phyloP scores from a whole-genome alignment of 2,329 filamentous ascomycete genomes.

The Seiridium cupressi region DNA sequence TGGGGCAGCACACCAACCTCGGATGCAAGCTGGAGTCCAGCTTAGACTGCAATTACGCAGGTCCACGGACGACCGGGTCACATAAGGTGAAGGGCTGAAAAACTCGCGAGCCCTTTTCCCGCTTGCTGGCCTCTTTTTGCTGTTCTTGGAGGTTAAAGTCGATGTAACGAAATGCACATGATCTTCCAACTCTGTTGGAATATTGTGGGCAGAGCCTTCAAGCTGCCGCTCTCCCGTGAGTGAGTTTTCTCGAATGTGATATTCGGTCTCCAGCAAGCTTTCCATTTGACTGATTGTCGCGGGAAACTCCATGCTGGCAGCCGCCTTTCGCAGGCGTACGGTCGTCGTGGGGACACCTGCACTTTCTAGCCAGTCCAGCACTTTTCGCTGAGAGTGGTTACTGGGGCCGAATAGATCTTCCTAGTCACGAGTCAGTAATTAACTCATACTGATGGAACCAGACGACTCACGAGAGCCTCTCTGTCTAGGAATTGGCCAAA shows the following conservation, averaged over 20 bases:
- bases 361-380: not conserved
- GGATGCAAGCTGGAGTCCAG: not conserved
- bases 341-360: not conserved
- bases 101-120: not conserved
- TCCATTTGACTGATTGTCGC: not conserved
- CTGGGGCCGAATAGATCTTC: not conserved
- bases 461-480: not conserved
- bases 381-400: not conserved
- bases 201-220: not conserved
- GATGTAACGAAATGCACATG: not conserved
- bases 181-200: not conserved
- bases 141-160: not conserved
- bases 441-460: not conserved
- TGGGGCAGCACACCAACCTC: not conserved
- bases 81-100: not conserved
- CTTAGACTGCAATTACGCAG: not conserved
- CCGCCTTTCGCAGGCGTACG: not conserved
- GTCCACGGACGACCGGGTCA: not conserved
- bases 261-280: not conserved
- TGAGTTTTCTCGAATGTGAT: not conserved
- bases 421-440: not conserved
- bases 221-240: not conserved
- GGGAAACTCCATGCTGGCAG: not conserved
- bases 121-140: not conserved
- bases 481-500: not conserved